Conservation (phyloP, 805 yeast species). For the Jamesozyma jinghongensis region DNA sequence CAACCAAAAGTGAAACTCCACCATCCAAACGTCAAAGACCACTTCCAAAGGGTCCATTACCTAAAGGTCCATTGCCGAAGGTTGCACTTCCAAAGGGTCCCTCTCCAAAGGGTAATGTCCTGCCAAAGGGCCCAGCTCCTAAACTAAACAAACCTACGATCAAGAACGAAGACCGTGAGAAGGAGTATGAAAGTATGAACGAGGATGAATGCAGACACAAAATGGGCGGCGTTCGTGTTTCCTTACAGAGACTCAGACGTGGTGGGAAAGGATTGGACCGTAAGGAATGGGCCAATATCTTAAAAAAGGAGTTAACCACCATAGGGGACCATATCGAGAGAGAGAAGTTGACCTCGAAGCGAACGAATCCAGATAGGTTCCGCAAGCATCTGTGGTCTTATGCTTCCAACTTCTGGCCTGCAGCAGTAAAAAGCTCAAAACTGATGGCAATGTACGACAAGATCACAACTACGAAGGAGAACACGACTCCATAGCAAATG, state of each 20-base stretch:
- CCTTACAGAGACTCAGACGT: constrained; percentile 55
- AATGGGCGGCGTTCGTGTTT: constrained; percentile 58
- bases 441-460: constrained; percentile 69
- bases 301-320: constrained; percentile 56
- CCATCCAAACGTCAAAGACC: constrained; percentile 19
- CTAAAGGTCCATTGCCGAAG: constrained; percentile 1
- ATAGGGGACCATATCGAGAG: constrained; percentile 65
- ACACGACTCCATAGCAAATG: not conserved
- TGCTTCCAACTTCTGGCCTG: constrained; percentile 83
- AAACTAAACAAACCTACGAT: constrained; percentile 1
- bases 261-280: constrained; percentile 69
- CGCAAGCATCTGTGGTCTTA: constrained; percentile 75
- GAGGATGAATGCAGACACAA: constrained; percentile 54
- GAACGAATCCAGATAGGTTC: constrained; percentile 30
- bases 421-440: constrained; percentile 63
- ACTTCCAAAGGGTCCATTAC: constrained; percentile 24
- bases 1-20: constrained; percentile 13
- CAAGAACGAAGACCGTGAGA: constrained; percentile 13
- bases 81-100: constrained; percentile 4
- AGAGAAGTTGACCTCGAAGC: constrained; percentile 25
- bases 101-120: not conserved
- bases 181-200: constrained; percentile 72
- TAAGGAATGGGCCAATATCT: constrained; percentile 64
- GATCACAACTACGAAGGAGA: constrained; percentile 23
- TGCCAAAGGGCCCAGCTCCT: constrained; percentile 3